Evolutionary conservation across 805 yeast genomes (phyloP), one percentile per base, ranked within the genome.

Genomic region (Myxozyma sirexii): DNA sequence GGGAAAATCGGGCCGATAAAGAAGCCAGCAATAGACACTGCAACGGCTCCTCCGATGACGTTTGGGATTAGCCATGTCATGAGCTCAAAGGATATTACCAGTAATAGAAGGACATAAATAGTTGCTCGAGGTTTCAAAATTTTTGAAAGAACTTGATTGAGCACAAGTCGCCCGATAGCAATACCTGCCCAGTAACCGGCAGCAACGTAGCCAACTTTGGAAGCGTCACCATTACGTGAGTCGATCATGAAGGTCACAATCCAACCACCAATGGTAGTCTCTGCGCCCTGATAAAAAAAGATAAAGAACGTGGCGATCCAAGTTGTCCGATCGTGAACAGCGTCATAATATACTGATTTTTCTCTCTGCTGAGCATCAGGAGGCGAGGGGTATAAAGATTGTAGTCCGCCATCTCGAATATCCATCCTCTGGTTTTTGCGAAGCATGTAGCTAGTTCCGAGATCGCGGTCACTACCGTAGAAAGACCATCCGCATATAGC

Each of bases 261-360:
- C 91, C 91, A 87, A 1, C 90, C 86, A 0, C 86, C 90, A 59
- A 86, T 73, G 0, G 87, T 72, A n/a, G 86, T 85, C 70, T 86
- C 92, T 1, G 84, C 81, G 4, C 92, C 93, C 62, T 84, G 81
- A 67, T 87, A 86, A 49, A 83, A 76, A 64, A 86, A 80, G 17
- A 85, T 75, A 65, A 80, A 83, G 1, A 77, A 63, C 7, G 90
- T 77, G 63, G 84, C 72, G 1, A 80, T 65, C 78, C 86, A 75
- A 0, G 54, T 46, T 13, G 29, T n/a, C 2, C 41, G 21, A 26
- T 47, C 35, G 19, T 24, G 31, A 19, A 57, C 27, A 3, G 57
- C 50, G 10, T 56, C 60, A 6, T n/a, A 13, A 33, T 56, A 56
- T 3, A 50, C 51, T 4, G 45, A 33, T 21, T 41, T 24, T 26